Evolutionary conservation across 306 rosid species (phyloP).

Genomic region (Sechiopsis laciniata): DNA sequence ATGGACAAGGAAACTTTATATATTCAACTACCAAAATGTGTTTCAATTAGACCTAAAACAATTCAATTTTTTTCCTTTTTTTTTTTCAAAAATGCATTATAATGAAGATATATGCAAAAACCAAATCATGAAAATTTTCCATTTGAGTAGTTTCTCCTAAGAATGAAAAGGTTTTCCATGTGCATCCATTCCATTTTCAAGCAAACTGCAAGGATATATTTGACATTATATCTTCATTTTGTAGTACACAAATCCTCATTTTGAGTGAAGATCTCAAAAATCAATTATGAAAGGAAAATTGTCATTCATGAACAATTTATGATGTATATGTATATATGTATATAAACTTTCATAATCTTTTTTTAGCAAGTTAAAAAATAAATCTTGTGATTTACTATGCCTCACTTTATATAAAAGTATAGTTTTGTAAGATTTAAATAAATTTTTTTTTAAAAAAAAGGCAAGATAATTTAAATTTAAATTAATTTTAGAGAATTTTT

Average conservation of each 20-base stretch:
- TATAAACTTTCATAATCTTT: too few species aligned
- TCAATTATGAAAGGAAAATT: not conserved
- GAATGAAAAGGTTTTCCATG: slow-evolving; percentile 8
- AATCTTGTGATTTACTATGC: too few species aligned
- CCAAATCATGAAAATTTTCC: slow-evolving; percentile 1
- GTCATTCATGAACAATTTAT: not conserved
- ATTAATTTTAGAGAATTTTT: too few species aligned
- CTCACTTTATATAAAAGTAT: too few species aligned
- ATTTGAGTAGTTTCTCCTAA: slow-evolving; percentile 5
- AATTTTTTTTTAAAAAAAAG: too few species aligned
- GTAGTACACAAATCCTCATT: too few species aligned
- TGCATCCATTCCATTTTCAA: not conserved
- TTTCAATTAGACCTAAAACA: not conserved
- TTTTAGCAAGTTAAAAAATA: not conserved
- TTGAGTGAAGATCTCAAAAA: not conserved
- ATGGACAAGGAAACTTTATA: not conserved
- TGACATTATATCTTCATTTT: not conserved
- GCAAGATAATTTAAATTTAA: too few species aligned
- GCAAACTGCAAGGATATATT: not conserved
- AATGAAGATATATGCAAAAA: not conserved
- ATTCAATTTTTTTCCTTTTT: not conserved
- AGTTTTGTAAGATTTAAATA: too few species aligned
- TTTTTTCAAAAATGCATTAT: not conserved
- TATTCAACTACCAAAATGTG: slow-evolving; percentile 12
- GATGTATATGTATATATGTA: too few species aligned